These are phyloP conservation scores for Pythium myriotylum DNA, from an alignment of 352 stramenopile genomes.

Conservation along the genomic window DNA sequence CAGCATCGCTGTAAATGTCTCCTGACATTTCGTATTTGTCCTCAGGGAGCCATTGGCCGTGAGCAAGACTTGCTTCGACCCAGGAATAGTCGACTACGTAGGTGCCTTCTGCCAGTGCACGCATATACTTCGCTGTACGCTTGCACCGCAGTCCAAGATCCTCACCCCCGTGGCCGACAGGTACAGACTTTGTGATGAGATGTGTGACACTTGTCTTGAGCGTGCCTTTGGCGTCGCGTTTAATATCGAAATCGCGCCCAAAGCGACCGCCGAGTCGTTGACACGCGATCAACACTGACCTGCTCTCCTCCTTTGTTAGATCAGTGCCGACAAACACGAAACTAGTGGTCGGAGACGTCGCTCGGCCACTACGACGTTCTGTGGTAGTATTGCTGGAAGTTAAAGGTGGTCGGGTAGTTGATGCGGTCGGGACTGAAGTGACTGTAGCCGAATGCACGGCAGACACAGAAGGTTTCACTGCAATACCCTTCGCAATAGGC, in stretches of 20 bases:
- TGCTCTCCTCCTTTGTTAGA: slow-evolving; percentile 53
- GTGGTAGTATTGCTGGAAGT: background rate
- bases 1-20: slow-evolving; percentile 77
- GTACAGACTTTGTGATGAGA: slow-evolving; percentile 70
- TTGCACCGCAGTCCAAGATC: slow-evolving; percentile 54
- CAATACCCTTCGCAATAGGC: background rate
- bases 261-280: slow-evolving; percentile 67
- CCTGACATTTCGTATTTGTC: slow-evolving; percentile 74
- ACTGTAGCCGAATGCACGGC: background rate
- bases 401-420: background rate
- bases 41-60: slow-evolving; percentile 69
- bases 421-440: background rate
- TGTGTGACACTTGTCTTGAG: slow-evolving; percentile 71
- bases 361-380: background rate
- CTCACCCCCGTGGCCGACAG: slow-evolving; percentile 22
- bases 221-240: slow-evolving; percentile 36
- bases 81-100: slow-evolving; percentile 82
- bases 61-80: slow-evolving; percentile 64
- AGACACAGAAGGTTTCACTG: background rate
- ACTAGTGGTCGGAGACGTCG: background rate
- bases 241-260: slow-evolving; percentile 70
- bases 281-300: slow-evolving; percentile 58
- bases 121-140: slow-evolving; percentile 88
- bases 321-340: slow-evolving; percentile 50
- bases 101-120: slow-evolving; percentile 66